Evolutionary conservation across 768 basidiomycete species (phyloP), one percentile per base, ranked within the genome.

Genomic region (Serpula lacrymans): DNA sequence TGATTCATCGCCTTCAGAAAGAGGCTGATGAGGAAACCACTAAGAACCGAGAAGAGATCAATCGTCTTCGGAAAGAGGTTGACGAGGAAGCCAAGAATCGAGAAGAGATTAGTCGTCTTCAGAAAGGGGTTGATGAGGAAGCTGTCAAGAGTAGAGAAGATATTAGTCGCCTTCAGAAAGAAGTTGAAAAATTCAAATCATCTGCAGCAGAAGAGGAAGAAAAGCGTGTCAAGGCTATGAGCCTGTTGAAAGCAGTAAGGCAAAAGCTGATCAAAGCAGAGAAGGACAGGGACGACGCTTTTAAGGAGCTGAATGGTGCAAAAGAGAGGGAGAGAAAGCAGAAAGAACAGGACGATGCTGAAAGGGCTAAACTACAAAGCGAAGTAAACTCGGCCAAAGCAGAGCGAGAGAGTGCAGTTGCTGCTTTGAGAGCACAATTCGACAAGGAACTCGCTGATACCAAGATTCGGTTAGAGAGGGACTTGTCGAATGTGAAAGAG

Each of bases 211-310:
- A 97, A 46, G 96, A 98, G 57, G 96, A 98, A 60, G 96, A 99
- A 64, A 98, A 99, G 64, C 81, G 95, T 10, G 79, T 82, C 14
- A 99, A 98, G 55, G 94, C 94, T 0, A 86, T 98, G 49, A 85
- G 82, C 37, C 66, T 97, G 20, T 69, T 99, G 42, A 97, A 97
- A 65, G 92, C 92, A 2, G 89, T 98, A n/a, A 70, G 96, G 41
- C 84, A 92, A 64, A 99, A 97, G 61, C 68, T 95, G n/a, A 90
- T 97, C 21, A 97, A 92, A 57, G 84, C 91, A 5, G 95, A 98
- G 64, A 93, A 92, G 68, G 92, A 95, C 17, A 79, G 79, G 51
- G 93, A 97, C 26, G 92, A 95, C 43, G 70, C 76, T 0, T 43
- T 75, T 36, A 81, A 75, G 54, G 87, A 89, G 49, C 54, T 69